Evolutionary conservation across 148 eudicot species (phyloP), one percentile per base, ranked within the genome.

Genomic region (Talinum fruticosum): DNA sequence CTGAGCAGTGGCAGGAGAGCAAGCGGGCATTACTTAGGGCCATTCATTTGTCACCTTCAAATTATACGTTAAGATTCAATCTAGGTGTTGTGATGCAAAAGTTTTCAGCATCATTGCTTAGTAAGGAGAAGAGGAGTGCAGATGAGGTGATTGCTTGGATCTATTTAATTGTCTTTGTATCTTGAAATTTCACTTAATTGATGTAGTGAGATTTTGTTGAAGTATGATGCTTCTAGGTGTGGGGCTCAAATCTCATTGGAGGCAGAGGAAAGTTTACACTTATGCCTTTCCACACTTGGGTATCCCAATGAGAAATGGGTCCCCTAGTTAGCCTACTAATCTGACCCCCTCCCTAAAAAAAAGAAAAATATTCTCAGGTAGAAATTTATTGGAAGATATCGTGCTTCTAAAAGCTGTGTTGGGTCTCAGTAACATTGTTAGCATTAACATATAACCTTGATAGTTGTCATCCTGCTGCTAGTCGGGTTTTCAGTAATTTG

Each of bases 1-100:
- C 99, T 68, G 97, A 96, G 79, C 99, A 96, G 80, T 96, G 99
- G 99, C 93, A 91, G 83, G 99, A 96, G 54, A 91, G 97, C 86
- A 93, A 93, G 81, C 87, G 87, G 87, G 86, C 93, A 33, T 85
- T 96, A 76, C 87, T 96, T 35, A 85, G 93, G 73, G 99, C 99
- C 73, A 93, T 96, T 79, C 99, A 93, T 83, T 85, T 93, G 89
- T 90, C 97, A 76, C 99, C 99, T 79, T 90, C 99, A 82, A 93
- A 96, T 87, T 91, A 96, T 82, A 91, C 97, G 29, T 83, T 93
- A 68, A 88, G 90, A 78, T 96, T 96, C 79, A 90, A 96, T 86
- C 86, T 86, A 12, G 97, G 99, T 82, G 99, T 90, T 72, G 90
- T 96, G 49, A 88, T 96, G 88, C 99, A 96, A 75, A 96, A 96